Evolutionary conservation across 257 asterid genomes (phyloP), one percentile per base, ranked within the genome.

Genomic region (Cynanchum wilfordii): DNA sequence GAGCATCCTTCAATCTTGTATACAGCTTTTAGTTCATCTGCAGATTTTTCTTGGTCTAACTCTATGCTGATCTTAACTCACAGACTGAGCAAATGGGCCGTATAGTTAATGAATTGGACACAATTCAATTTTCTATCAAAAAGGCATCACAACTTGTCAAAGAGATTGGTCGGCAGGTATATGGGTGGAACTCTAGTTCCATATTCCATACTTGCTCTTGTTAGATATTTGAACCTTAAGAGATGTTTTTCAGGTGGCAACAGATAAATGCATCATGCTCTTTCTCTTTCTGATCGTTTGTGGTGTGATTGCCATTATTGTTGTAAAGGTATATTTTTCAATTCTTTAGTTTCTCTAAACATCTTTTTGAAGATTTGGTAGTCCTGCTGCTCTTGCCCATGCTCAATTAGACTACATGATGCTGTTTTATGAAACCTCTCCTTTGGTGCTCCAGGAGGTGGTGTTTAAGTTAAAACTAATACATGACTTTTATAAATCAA

Each of bases 11-110:
- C 71, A n/a, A 38, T 12, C 29, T 47, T 22, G 27, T 67, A 12
- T 16, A 25, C 70, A 30, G 64, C 24, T 16, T 74, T 64, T 51
- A 8, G 40, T 77, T 69, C 38, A 58, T 75, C 72, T 69, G 40
- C 49, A 54, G 56, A 51, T 49, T 36, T 72, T 75, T 60, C 33
- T n/a, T 29, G 59, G 36, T 75, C 75, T 62, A 52, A 80, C 67
- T 75, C 57, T 59, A 73, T 56, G 64, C 29, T 70, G 51, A 38
- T 30, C 60, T 30, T 3, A 57, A 69, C 50, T 62, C 76, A 7
- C 84, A 91, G 99, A 95, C 99, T 60, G 99, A 92, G n/a, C 99
- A 91, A 89, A 95, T 95, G 99, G 97, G 97, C n/a, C 97, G 99
- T 75, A 80, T 92, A 71, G 97, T 95, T 72, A 95, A 92, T 71